Evolutionary conservation across 495 filamentous ascomycete species (phyloP).

Genomic region (Neurospora tetrasperma): DNA sequence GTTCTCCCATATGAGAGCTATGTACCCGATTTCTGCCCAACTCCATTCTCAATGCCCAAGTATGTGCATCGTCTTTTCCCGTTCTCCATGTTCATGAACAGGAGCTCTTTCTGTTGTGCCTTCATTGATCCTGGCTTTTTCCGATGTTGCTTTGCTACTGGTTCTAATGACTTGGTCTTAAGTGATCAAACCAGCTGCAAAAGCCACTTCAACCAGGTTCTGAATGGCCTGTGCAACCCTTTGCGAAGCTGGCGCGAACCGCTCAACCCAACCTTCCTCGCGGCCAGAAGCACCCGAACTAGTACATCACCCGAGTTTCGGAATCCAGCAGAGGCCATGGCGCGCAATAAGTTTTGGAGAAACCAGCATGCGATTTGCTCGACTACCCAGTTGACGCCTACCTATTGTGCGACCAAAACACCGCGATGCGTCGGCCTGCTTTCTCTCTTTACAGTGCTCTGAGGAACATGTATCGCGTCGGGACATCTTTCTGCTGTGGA

Average conservation of each 20-base stretch:
- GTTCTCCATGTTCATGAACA: too few relatives aligned
- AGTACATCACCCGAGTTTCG: not conserved
- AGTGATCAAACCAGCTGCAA: not conserved
- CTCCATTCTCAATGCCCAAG: too few relatives aligned
- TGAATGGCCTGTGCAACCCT: not conserved
- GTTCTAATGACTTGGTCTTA: too few relatives aligned
- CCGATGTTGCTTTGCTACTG: too few relatives aligned
- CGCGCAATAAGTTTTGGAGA: not conserved
- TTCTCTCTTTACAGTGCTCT: too few relatives aligned
- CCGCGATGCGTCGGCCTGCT: not conserved
- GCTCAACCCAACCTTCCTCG: not conserved
- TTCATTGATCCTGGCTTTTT: too few relatives aligned
- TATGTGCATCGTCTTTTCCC: too few relatives aligned
- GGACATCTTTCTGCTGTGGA: too few relatives aligned
- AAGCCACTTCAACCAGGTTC: not conserved
- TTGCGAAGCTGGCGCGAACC: not conserved
- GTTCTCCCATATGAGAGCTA: too few relatives aligned
- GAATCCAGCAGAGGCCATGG: not conserved
- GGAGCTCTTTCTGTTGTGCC: too few relatives aligned
- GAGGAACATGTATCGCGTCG: too few relatives aligned
- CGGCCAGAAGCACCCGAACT: not conserved
- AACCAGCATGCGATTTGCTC: not conserved
- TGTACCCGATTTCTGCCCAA: too few relatives aligned
- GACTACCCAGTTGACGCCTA: not conserved
- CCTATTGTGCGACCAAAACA: not conserved